Percentiles rank a stretch among this genome's conserved stretches.
Conservation (phyloP, 208 protist species). For the Leishmania tarentolae region DNA sequence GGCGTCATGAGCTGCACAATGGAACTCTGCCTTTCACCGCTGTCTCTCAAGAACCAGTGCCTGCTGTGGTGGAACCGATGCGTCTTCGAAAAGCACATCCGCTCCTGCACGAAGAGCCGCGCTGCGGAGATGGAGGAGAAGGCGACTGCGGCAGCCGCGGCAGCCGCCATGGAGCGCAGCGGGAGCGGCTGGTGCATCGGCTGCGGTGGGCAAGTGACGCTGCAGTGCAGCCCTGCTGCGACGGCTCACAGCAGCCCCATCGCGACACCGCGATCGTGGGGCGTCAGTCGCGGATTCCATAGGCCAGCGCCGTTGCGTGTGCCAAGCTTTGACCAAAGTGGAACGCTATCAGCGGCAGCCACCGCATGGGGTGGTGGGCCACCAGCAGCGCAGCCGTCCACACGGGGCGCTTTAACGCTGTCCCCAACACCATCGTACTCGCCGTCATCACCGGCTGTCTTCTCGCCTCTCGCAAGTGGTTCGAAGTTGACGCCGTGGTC, state of each 20-base stretch:
- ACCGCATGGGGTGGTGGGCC: neutral
- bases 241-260: constrained; percentile 20
- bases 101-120: constrained; percentile 21
- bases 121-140: constrained; percentile 13
- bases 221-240: constrained; percentile 10
- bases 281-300: neutral
- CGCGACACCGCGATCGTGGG: constrained; percentile 18
- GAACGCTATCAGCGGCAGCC: neutral
- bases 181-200: neutral
- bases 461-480: constrained; percentile 19
- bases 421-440: constrained; percentile 21
- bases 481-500: constrained; percentile 15
- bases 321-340: constrained; percentile 8
- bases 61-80: constrained; percentile 35
- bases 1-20: constrained; percentile 34
- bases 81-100: constrained; percentile 32
- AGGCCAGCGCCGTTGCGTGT: constrained; percentile 15
- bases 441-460: constrained; percentile 21
- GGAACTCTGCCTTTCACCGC: constrained; percentile 35
- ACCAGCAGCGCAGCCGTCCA: neutral
- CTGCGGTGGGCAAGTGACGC: constrained; percentile 25
- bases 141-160: constrained; percentile 10
- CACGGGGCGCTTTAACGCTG: neutral
- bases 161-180: constrained; percentile 9
- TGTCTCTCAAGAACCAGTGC: constrained; percentile 29